phyloP scores from a whole-genome alignment of 75 land plant species.

The Azolla pinnata region DNA sequence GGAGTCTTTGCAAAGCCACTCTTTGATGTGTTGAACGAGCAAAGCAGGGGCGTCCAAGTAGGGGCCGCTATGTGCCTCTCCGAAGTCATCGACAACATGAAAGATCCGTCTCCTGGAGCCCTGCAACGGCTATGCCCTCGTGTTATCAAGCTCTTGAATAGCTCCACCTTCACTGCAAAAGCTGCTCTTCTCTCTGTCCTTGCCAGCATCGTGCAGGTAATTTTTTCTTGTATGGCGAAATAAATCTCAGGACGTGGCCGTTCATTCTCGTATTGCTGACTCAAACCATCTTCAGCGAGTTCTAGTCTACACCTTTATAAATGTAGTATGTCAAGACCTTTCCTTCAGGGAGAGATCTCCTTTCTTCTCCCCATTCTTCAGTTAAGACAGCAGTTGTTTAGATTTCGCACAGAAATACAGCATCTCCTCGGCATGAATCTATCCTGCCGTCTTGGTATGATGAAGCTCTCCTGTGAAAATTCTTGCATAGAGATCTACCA shows the following conservation, averaged over 20 bases:
- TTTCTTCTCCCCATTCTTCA: background rate
- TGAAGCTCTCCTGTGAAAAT: too few species aligned
- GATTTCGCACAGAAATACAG: too few species aligned
- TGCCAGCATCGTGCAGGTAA: constrained; percentile 38
- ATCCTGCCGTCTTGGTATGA: too few species aligned
- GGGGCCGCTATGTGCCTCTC: constrained; percentile 72
- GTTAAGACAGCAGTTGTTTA: background rate
- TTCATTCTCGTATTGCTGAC: too few species aligned
- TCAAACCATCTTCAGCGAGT: too few species aligned
- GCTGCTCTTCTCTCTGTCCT: constrained; percentile 51
- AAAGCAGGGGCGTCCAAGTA: constrained; percentile 42
- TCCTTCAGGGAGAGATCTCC: background rate
- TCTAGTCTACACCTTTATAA: too few species aligned
- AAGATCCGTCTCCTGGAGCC: constrained; percentile 30
- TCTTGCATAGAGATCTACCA: too few species aligned
- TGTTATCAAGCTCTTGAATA: constrained; percentile 48
- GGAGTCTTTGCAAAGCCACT: constrained; percentile 50
- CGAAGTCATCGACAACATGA: constrained; percentile 51
- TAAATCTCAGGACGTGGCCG: too few species aligned
- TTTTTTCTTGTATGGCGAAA: too few species aligned
- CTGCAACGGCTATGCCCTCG: constrained; percentile 34
- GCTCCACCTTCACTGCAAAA: constrained; percentile 61
- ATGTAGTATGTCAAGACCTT: too few species aligned
- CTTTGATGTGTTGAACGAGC: constrained; percentile 55
- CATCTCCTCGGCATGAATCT: too few species aligned